Base-by-base conservation (phyloP, 2,329 filamentous ascomycete species). In the Geosmithia flava region DNA sequence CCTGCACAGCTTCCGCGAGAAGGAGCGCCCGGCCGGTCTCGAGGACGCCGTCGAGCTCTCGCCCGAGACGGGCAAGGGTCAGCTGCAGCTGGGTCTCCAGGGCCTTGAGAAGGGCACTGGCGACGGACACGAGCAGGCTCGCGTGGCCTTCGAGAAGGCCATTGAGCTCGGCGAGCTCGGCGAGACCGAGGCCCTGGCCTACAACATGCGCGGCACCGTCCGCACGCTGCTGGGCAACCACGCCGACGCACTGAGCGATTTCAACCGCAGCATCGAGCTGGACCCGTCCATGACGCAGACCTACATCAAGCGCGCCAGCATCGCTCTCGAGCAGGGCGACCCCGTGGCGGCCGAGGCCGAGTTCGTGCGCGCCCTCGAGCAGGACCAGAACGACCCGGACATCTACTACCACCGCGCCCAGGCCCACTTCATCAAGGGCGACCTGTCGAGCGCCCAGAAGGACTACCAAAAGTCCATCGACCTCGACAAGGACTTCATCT, bases 401-500 rank as follows among this genome's bases (percentile, higher is more conserved):
- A 95, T 98, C 64, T 98, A 90, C 77, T 98, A 98, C 74, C 93
- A 98, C 75, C 90, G 93, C 53, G 93, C 93, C 15, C 93, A 98
- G 68, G 81, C 97, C 20, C 90, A 96, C 72, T 98, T 98, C 71
- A 97, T 98, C 68, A 87, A 95, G 58, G 83, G 84, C 49, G 91
- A 97, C 63, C 95, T 95, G 57, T 81, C 84, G 49, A 87, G 94
- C 56, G 93, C 93, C 4, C 90, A 93, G 51, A 95, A 94, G 72
- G 93, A 98, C 70, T 98, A 98, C 72, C 93, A 98, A 67, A 96
- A 95, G 71, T 97, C 93, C 2, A 98, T 98, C 60, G 93, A 98
- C 59, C 78, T 98, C 29, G 93, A 98, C 72, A 79, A 81, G 57
- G 83, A 87, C 56, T 98, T 98, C 68, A 98, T 98, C 71, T 98